Percentiles rank a stretch among this genome's conserved stretches.
Conservation (phyloP, 2,329 filamentous ascomycete species). For the Biscogniauxia sp. region DNA sequence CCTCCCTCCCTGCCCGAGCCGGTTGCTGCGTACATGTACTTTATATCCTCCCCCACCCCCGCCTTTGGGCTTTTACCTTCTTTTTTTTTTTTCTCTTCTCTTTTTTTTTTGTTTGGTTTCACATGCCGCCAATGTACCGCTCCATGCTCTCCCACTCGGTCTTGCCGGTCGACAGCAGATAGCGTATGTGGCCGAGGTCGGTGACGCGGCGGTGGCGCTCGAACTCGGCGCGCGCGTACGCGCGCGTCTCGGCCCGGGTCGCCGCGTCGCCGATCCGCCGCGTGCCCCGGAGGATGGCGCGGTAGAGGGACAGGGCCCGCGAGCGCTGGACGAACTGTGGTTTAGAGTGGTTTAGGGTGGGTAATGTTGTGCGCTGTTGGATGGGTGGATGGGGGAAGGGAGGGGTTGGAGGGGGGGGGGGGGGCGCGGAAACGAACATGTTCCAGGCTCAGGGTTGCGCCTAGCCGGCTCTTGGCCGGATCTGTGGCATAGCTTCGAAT, state of each 20-base stretch:
- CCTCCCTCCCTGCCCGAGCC: too few species aligned
- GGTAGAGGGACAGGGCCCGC: conserved; percentile 56
- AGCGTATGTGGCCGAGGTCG: conserved; percentile 58
- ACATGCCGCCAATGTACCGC: conserved; percentile 52
- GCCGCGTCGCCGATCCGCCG: conserved; percentile 48
- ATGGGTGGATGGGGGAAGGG: neutral
- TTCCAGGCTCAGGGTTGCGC: conserved; percentile 53
- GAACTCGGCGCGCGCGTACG: conserved; percentile 59
- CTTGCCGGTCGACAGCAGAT: conserved; percentile 63
- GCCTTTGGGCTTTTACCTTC: too few species aligned
- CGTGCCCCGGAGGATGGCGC: conserved; percentile 55
- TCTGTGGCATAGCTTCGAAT: conserved; percentile 38
- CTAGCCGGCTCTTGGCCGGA: conserved; percentile 36
- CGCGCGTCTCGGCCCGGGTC: conserved; percentile 54
- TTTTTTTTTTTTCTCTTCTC: too few species aligned
- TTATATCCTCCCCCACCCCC: too few species aligned
- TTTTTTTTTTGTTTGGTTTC: too few species aligned
- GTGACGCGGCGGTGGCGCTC: conserved; percentile 56
- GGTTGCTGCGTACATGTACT: too few species aligned
- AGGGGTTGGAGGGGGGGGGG: neutral
- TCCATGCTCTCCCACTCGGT: conserved; percentile 65
- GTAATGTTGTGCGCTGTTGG: neutral
- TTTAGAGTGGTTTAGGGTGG: too few species aligned
- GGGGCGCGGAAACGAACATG: conserved; percentile 44
- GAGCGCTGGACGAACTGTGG: conserved; percentile 57